Evolutionary conservation across 306 rosid species (phyloP), one percentile per base, ranked within the genome.

Genomic region (Acacia crassicarpa): DNA sequence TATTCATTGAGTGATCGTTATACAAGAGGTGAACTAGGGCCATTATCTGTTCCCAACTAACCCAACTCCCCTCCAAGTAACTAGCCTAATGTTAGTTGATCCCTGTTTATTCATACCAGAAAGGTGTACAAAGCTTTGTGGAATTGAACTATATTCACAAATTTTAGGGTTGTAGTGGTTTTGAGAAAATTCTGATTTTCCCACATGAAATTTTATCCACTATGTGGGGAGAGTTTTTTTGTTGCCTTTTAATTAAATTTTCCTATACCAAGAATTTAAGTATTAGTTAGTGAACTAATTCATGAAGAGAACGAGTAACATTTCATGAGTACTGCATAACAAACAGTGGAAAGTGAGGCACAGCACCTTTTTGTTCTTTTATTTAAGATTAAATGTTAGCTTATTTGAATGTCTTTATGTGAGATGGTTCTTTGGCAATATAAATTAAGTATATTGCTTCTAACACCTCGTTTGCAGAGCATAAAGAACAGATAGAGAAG

Each of bases 401-500:
- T 45, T 45, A 45, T 54, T 23, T 73, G 38, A 59, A 45, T 74
- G 53, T 17, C 5, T 74, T 22, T 51, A 23, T 68, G 63, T 62
- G 20, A 63, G 71, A 46, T 13, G 8, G 27, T 51, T 74, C 15
- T 74, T 45, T 65, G 41, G 72, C 54, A 40, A 27, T 49, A 22
- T 40, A 45, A 12, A 66, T 65, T 56, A 9, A 51, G 27, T 10
- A 73, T 80, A 80, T 19, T 54, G 51, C 54, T 45, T 38, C 66
- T 80, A 51, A 15, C 56, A 48, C 81, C 74, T 87, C 33, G 72
- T 76, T 53, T 87, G 75, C 82, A 96, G 99, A 96, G 78, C 98
- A 85, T 79, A 96, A 93, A 83, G 99, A 96, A 86, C 96, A 90
- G 83, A 92, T 96, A 85, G 99, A 93, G 72, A 93, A 91, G 92